These are phyloP conservation scores for Candida rishiriensis DNA, from an alignment of 805 yeast genomes.

Conservation along the genomic window DNA sequence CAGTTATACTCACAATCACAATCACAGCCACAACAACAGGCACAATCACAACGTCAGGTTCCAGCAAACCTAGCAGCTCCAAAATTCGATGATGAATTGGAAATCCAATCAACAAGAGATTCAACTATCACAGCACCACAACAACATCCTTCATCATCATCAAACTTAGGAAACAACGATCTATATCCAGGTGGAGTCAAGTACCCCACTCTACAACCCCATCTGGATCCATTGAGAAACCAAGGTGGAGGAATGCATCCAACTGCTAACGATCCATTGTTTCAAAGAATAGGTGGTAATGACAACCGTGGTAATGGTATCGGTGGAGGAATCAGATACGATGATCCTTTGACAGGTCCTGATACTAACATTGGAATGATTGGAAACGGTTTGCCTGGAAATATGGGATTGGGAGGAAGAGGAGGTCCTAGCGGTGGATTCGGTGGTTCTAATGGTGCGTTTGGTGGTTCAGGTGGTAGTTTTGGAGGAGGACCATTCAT, in stretches of 20 bases:
- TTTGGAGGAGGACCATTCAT: slow-evolving; percentile 7
- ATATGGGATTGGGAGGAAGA: slow-evolving; percentile 23
- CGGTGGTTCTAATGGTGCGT: slow-evolving; percentile 10
- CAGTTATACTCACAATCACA: no score
- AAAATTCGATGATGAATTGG: slow-evolving; percentile 49
- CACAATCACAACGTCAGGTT: slow-evolving; percentile 8
- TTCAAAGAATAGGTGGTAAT: slow-evolving; percentile 20
- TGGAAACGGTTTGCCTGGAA: slow-evolving; percentile 45
- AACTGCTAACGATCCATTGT: slow-evolving; percentile 47
- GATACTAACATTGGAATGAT: slow-evolving; percentile 38
- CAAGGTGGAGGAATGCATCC: slow-evolving; percentile 53
- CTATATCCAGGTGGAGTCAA: slow-evolving; percentile 39
- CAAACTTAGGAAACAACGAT: slow-evolving; percentile 44
- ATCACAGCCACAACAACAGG: slow-evolving; percentile 1
- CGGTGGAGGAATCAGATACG: slow-evolving; percentile 42
- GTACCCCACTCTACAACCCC: slow-evolving; percentile 41
- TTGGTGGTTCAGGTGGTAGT: slow-evolving; percentile 10
- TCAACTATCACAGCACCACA: slow-evolving; percentile 15
- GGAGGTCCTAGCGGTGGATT: slow-evolving; percentile 12
- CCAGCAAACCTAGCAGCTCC: slow-evolving; percentile 38
- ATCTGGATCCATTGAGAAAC: slow-evolving; percentile 35
- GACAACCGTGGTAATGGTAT: slow-evolving; percentile 1
- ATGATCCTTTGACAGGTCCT: slow-evolving; percentile 46
- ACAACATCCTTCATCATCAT: slow-evolving; percentile 9
- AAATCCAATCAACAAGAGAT: slow-evolving; percentile 23